phyloP scores from a whole-genome alignment of 208 protist species.

The Leishmania braziliensis region DNA sequence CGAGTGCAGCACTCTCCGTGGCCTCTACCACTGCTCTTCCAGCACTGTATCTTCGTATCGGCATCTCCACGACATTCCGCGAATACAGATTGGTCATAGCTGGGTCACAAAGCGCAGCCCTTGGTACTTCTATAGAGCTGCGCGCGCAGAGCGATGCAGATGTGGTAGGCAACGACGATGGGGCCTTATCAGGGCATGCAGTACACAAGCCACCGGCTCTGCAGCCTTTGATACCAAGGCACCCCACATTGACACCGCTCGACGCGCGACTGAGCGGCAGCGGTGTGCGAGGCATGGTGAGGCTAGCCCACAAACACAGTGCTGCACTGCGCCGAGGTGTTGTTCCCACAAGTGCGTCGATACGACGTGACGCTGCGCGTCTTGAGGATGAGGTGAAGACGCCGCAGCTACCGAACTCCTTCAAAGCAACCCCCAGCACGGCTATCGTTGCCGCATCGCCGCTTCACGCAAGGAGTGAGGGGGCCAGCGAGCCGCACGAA shows the following conservation, averaged over 20 bases:
- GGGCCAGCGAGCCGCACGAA: background rate
- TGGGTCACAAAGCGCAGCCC: background rate
- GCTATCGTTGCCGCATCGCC: background rate
- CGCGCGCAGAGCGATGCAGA: background rate
- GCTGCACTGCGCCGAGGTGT: constrained; percentile 1
- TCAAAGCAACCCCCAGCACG: too few relatives aligned
- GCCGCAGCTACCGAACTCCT: background rate
- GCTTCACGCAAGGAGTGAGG: background rate
- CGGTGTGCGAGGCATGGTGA: constrained; percentile 1
- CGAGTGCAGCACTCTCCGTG: background rate
- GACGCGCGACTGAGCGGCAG: background rate
- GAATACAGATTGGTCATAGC: constrained; percentile 36
- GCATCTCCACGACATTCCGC: constrained; percentile 51
- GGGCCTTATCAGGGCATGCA: background rate
- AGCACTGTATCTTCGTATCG: constrained; percentile 51
- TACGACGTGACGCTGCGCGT: background rate
- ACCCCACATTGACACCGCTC: constrained; percentile 17
- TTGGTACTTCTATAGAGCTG: background rate
- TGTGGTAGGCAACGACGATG: background rate
- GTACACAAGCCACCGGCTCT: constrained; percentile 13
- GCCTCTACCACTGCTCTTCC: constrained; percentile 10
- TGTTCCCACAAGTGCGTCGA: background rate
- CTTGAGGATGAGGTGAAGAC: background rate
- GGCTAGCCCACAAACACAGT: background rate
- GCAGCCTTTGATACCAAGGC: background rate